Evolutionary conservation across 495 filamentous ascomycete genomes (phyloP).

Genomic region (Astrocystis sublimbata): DNA sequence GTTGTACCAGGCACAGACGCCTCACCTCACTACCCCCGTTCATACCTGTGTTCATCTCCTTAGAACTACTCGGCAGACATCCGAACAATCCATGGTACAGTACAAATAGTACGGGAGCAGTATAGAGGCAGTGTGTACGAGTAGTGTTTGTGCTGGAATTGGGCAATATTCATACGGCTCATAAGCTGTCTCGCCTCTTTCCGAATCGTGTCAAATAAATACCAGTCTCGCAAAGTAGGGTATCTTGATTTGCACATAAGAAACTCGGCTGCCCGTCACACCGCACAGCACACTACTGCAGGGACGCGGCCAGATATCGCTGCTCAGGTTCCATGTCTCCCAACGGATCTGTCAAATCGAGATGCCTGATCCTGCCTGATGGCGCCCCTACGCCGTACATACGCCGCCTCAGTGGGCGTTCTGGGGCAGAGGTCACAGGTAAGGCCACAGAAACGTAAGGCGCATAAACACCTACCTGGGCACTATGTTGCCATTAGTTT

Average conservation of each 20-base stretch:
- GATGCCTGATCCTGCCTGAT: too few relatives aligned
- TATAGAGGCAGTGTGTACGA: not conserved
- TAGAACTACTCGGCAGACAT: not conserved
- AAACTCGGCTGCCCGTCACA: not conserved
- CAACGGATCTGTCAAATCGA: not conserved
- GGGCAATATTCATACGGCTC: not conserved
- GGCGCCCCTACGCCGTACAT: too few relatives aligned
- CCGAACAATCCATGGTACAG: not conserved
- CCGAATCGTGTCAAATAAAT: not conserved
- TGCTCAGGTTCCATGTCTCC: not conserved
- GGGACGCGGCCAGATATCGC: not conserved
- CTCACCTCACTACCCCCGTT: not conserved
- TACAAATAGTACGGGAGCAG: too few relatives aligned
- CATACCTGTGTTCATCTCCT: not conserved
- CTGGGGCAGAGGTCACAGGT: too few relatives aligned
- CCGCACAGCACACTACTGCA: slow-evolving; percentile 3
- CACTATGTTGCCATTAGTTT: not conserved
- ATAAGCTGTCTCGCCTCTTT: slow-evolving; percentile 10
- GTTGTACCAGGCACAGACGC: not conserved
- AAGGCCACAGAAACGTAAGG: not conserved
- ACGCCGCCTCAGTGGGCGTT: too few relatives aligned
- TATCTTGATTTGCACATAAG: too few relatives aligned
- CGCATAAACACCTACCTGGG: not conserved
- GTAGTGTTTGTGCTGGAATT: too few relatives aligned
- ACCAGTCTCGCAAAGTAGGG: not conserved